A percentile compares a stretch with the other conserved stretches of the same genome.
These are phyloP conservation scores for Rhazya stricta DNA, from an alignment of 257 asterid genomes.

Conservation along the genomic window DNA sequence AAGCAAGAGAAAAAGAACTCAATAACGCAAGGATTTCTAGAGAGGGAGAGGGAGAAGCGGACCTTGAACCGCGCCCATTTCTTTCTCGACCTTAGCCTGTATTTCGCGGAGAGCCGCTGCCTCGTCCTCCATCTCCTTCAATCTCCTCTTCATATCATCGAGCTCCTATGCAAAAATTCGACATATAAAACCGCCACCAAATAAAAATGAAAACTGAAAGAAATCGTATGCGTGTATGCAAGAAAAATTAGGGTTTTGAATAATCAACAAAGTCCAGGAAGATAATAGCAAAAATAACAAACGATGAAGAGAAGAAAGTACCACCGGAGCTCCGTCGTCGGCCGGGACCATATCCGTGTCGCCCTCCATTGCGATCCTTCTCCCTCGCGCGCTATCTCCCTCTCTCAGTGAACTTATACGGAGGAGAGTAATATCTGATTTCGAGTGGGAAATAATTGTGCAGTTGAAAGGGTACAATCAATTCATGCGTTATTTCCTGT, in stretches of 20 bases:
- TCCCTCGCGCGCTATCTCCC: background rate
- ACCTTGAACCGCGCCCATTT: conserved; percentile 75
- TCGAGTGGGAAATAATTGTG: background rate
- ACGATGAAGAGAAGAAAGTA: background rate
- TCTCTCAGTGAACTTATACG: background rate
- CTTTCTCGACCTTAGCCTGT: conserved; percentile 78
- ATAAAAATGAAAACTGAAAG: background rate
- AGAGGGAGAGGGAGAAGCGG: background rate
- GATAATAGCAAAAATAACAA: background rate
- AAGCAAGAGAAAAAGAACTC: background rate
- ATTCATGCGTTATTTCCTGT: background rate
- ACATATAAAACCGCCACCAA: background rate
- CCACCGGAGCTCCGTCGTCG: conserved; percentile 41
- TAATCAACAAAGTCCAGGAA: background rate
- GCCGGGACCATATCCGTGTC: conserved; percentile 71
- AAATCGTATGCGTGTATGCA: background rate
- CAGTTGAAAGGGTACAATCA: background rate
- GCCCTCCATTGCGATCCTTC: conserved; percentile 45
- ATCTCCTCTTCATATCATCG: conserved; percentile 71
- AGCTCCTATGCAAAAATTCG: conserved; percentile 42
- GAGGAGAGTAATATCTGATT: background rate
- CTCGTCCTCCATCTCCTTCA: conserved; percentile 85
- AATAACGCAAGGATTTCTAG: background rate
- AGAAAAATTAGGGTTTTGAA: conserved; percentile 37
- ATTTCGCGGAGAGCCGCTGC: conserved; percentile 78